Evolutionary conservation across 2,329 filamentous ascomycete genomes (phyloP).

Genomic region (Trichoderma simmonsii): DNA sequence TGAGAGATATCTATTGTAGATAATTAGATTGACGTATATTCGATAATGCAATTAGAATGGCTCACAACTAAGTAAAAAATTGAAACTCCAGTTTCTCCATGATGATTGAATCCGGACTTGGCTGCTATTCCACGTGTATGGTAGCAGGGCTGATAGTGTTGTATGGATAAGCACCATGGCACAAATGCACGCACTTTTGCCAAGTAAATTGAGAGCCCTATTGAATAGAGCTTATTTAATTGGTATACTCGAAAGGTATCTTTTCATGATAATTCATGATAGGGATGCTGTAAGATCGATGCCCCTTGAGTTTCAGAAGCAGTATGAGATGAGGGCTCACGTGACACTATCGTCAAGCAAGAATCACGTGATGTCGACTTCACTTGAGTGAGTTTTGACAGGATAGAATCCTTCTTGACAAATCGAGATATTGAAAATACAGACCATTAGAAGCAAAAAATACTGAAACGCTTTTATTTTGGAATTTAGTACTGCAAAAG

Average conservation of each 20-base stretch:
- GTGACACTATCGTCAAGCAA: neutral
- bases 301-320: neutral
- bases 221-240: neutral
- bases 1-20: neutral
- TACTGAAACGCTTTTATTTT: neutral
- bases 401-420: neutral
- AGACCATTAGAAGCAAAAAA: neutral
- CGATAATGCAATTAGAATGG: neutral
- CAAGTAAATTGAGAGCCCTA: neutral
- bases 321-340: neutral
- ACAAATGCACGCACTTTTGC: neutral
- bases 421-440: neutral
- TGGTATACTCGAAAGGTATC: neutral
- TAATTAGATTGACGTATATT: neutral
- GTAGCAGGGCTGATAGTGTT: neutral
- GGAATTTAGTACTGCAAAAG: neutral
- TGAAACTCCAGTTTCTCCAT: neutral
- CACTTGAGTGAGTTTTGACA: neutral
- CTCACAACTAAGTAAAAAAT: neutral
- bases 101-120: neutral
- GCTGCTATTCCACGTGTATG: neutral
- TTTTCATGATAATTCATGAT: neutral
- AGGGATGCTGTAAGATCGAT: neutral
- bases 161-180: neutral
- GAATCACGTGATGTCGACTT: neutral